Conservation (phyloP, 2,329 filamentous ascomycete genomes). For the Dryadomyces quercivorus region DNA sequence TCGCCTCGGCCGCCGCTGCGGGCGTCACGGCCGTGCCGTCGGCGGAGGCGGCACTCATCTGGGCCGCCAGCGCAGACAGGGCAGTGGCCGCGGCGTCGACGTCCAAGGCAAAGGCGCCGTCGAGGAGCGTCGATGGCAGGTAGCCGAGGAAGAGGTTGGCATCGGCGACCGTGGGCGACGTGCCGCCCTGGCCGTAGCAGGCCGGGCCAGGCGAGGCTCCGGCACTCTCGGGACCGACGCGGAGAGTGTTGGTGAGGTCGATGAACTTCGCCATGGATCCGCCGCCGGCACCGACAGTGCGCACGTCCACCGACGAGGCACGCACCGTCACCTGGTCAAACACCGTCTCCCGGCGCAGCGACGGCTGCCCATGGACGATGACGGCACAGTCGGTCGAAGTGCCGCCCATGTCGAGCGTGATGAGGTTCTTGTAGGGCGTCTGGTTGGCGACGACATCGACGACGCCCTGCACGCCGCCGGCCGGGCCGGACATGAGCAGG, state of each 20-base stretch:
- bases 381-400: constrained; percentile 35
- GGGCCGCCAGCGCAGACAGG: constrained; percentile 28
- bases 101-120: constrained; percentile 31
- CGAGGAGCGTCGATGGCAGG: constrained; percentile 30
- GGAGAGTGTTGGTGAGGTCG: constrained; percentile 31
- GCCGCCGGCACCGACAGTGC: constrained; percentile 35
- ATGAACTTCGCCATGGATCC: constrained; percentile 35
- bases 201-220: constrained; percentile 35
- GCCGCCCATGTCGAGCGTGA: constrained; percentile 38
- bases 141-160: constrained; percentile 35
- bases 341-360: constrained; percentile 31
- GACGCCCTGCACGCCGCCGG: constrained; percentile 35
- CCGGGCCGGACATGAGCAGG: constrained; percentile 32
- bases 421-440: constrained; percentile 33
- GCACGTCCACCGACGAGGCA: constrained; percentile 33
- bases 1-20: constrained; percentile 28
- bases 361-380: constrained; percentile 27
- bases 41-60: constrained; percentile 28
- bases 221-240: constrained; percentile 38
- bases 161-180: constrained; percentile 33
- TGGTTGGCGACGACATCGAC: constrained; percentile 31
- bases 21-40: constrained; percentile 17
- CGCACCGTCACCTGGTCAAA: constrained; percentile 30
- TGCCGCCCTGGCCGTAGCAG: constrained; percentile 34
- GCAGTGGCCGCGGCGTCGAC: constrained; percentile 27